Conservation (phyloP, 306 rosid genomes). For the Cicer arietinum region DNA sequence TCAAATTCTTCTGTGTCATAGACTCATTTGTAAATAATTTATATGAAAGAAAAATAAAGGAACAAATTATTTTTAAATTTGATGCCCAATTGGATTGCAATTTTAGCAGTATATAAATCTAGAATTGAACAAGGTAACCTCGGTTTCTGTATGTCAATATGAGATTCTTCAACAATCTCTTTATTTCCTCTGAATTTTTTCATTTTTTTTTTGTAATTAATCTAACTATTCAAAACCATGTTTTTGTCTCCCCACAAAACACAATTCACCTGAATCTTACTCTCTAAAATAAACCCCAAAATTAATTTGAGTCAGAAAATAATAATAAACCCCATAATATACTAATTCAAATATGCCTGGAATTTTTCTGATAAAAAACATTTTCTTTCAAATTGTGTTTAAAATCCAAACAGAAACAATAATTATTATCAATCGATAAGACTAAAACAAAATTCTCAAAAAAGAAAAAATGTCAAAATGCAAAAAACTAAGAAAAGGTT, state of each 20-base stretch:
- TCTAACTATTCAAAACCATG: background rate
- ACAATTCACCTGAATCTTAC: background rate
- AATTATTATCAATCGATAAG: background rate
- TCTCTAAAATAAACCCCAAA: constrained; percentile 19
- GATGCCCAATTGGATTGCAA: background rate
- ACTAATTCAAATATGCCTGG: background rate
- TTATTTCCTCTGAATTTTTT: background rate
- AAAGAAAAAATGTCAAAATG: background rate
- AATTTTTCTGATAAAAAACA: background rate
- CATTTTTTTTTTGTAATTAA: background rate
- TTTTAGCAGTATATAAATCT: constrained; percentile 3
- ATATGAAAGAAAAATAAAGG: no score
- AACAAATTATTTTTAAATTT: background rate
- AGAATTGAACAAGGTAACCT: background rate
- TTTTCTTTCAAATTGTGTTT: background rate
- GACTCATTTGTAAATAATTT: no score
- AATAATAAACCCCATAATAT: background rate
- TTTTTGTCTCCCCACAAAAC: background rate
- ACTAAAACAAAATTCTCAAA: background rate
- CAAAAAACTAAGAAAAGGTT: background rate
- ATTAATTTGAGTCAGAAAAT: no score
- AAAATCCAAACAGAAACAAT: background rate
- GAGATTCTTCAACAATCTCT: constrained; percentile 10
- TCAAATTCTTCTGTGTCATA: no score
- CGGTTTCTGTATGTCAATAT: background rate